Evolutionary conservation across 805 yeast species (phyloP).

Genomic region (Myxozyma geophila): DNA sequence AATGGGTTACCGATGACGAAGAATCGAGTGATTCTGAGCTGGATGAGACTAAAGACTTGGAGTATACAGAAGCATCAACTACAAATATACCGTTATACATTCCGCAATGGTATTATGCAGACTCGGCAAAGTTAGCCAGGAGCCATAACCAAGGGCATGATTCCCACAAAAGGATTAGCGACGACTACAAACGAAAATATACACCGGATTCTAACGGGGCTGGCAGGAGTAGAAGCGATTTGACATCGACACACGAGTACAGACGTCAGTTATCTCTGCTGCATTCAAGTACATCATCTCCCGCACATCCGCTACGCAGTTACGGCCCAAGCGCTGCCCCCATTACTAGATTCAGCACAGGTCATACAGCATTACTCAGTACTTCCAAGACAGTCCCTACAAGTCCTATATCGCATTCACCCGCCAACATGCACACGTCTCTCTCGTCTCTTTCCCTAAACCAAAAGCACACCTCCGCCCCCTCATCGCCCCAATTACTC

Average conservation of each 20-base stretch:
- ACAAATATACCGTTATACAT: neutral
- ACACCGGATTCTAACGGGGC: neutral
- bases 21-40: neutral
- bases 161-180: neutral
- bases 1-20: slow-evolving; percentile 16
- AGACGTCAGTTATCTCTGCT: neutral
- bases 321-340: neutral
- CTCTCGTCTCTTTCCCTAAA: no score
- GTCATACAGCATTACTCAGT: no score
- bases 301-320: neutral
- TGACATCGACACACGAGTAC: neutral
- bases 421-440: no score
- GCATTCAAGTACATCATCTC: neutral
- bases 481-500: no score
- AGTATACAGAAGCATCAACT: neutral
- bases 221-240: neutral
- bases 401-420: no score
- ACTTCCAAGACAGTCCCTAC: no score
- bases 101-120: neutral
- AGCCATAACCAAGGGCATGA: no score
- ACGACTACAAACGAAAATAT: neutral
- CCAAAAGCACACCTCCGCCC: no score
- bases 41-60: neutral
- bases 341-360: no score
- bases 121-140: neutral